Base-by-base conservation (phyloP, 1,139 yeast genomes). In the Insectozyma bohioensis region DNA sequence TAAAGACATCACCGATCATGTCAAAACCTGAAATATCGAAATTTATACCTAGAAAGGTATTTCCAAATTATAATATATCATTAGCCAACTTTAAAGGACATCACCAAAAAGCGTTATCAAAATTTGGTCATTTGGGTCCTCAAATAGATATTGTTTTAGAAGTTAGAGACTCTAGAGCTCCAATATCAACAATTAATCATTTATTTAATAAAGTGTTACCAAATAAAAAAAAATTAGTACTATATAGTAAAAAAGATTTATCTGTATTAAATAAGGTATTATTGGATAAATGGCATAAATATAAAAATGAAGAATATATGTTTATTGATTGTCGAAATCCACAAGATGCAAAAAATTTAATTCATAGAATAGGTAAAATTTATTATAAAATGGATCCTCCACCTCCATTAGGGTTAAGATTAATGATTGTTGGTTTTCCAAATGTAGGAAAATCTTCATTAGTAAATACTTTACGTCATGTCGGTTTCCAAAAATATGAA, bases 381-480 rank as follows among this genome's bases (percentile, higher is more conserved):
- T 70, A 73, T 43, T 42, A 56, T 18, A 43, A 49, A 3, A 66
- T 78, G 70, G 57, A 54, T 5, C 79, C 90, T 0, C 79, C 82
- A 1, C 92, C 95, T 0, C 97, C 97, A 0, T 59, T 88, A 35
- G 97, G 98, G 0, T 62, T 85, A 31, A 61, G 90, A 22, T 56
- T 85, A 33, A 67, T 90, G 67, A 78, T 92, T 30, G 80, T 85
- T 8, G 98, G 98, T 0, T 85, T 92, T 95, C 98, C 98, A 1
- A 92, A 92, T 54, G 95, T 88, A n/a, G 98, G 98, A 1, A 92
- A 92, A 56, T 85, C 95, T n/a, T 84, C 95, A 0, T 60, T 92
- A 36, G 82, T 90, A 9, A 92, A 92, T 52, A 71, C 83, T 0
- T 61, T 92, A 33, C 61, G 97, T 36, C 66, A 67, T 14, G 74